Evolutionary conservation across 257 asterid genomes (phyloP).

Genomic region (Henckelia pumila): DNA sequence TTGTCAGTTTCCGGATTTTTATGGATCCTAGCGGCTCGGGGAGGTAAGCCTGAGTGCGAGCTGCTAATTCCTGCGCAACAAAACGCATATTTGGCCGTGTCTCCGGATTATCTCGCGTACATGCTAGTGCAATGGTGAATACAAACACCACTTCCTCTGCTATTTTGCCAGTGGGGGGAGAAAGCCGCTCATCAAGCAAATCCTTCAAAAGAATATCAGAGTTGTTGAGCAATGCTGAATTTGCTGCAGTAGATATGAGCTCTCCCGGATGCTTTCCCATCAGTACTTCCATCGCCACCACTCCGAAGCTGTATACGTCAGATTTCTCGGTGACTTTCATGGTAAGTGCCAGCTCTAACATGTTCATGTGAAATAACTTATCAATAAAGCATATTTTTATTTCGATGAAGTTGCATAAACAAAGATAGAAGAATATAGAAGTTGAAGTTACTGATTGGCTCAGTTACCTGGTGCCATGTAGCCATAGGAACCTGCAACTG

Average conservation of each 20-base stretch:
- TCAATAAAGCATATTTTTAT: background rate
- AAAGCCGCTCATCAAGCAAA: constrained; percentile 63
- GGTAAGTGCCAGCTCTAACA: constrained; percentile 76
- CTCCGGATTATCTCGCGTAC: constrained; percentile 57
- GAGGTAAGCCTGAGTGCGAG: constrained; percentile 48
- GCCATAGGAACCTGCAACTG: constrained; percentile 92
- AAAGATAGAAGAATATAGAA: background rate
- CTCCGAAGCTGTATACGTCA: constrained; percentile 94
- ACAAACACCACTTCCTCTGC: constrained; percentile 72
- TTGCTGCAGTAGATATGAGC: constrained; percentile 40
- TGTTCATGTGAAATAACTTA: constrained; percentile 3
- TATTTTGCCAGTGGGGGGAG: constrained; percentile 51
- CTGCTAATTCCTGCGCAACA: constrained; percentile 76
- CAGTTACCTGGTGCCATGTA: constrained; percentile 97
- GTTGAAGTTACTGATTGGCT: background rate
- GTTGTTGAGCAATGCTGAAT: constrained; percentile 25
- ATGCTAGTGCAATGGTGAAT: constrained; percentile 61
- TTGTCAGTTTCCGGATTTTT: constrained; percentile 40
- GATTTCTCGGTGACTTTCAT: constrained; percentile 83
- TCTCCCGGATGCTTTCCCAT: constrained; percentile 96
- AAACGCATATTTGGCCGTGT: constrained; percentile 75
- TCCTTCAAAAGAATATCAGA: constrained; percentile 51
- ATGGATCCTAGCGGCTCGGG: constrained; percentile 47
- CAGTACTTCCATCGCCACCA: constrained; percentile 74
- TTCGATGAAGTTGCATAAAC: background rate